Evolutionary conservation across 2,329 filamentous ascomycete species (phyloP), one percentile per base, ranked within the genome.

Genomic region (Diaporthe sp.): DNA sequence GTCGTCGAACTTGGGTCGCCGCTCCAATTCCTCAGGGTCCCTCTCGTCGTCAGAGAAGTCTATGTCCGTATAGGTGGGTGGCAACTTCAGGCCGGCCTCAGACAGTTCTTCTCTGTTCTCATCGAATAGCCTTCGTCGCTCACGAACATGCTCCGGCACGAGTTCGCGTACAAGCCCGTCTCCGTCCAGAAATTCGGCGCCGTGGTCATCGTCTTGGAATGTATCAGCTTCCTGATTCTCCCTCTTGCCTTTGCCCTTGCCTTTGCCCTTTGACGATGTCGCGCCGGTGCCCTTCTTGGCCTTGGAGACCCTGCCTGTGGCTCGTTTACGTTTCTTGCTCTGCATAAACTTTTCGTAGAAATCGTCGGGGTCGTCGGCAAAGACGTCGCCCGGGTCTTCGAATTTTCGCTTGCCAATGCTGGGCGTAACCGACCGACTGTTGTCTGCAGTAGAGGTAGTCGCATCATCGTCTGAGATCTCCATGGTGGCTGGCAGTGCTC

Each of bases 31-130:
- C 72, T 89, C 86, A 17, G 95, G 82, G 15, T 81, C 80, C 34
- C 81, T 74, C 58, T 91, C 86, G 76, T 90, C 90, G 44, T 95
- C 94, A 0, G 93, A 94, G 78, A 98, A 96, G 13, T 94, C 88
- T 22, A 98, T 87, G 65, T 92, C 92, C 1, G 92, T 90, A 81
- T 94, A 98, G 67, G 91, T 90, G 0, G 97, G 97, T 0, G 97
- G 95, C 2, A 97, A 83, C 77, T 90, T 92, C 58, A 98, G 85
- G 0, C 94, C 95, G 8, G 90, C 90, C 73, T 93, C 90, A 75
- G 92, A 90, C 62, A 95, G 85, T 39, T 83, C 83, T 49, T 91
- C 87, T 62, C 85, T 86, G n/a, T 88, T 86, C 61, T 88, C 85
- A 73, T 97, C 93, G 80, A 98, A 96, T 31, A 88, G 84, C n/a